Evolutionary conservation across 306 rosid species (phyloP).

Genomic region (Citrullus colocynthis): DNA sequence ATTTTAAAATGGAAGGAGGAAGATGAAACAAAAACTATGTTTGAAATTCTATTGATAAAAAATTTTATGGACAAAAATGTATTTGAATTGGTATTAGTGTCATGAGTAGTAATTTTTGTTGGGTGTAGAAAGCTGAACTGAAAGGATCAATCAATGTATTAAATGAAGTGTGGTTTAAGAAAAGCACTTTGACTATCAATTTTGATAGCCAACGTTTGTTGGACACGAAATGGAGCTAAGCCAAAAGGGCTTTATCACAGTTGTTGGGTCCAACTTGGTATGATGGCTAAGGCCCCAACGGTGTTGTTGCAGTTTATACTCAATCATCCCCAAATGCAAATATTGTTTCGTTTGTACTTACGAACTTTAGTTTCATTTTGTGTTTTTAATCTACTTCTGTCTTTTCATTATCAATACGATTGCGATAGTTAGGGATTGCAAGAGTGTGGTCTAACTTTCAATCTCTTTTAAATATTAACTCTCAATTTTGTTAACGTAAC

Average conservation of each 20-base stretch:
- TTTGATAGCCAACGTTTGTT: neutral
- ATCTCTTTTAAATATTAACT: neutral
- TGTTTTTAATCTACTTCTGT: neutral
- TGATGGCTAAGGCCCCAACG: neutral
- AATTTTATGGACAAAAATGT: too few species aligned
- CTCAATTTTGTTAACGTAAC: neutral
- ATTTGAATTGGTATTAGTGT: too few species aligned
- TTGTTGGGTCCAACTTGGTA: neutral
- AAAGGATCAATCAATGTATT: neutral
- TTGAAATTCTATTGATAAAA: too few species aligned
- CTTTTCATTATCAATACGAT: neutral
- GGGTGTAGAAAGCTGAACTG: neutral
- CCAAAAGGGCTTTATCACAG: neutral
- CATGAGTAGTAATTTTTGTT: too few species aligned
- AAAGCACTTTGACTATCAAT: neutral
- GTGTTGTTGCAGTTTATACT: neutral
- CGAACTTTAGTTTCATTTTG: neutral
- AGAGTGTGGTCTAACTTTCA: neutral
- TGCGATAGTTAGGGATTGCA: neutral
- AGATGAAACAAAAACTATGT: too few species aligned
- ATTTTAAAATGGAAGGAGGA: too few species aligned
- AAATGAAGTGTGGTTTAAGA: constrained; percentile 6
- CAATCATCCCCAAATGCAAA: neutral
- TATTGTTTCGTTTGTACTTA: neutral
- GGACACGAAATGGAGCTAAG: neutral